A percentile compares a stretch with the other conserved stretches of the same genome.
Conservation (phyloP, 23 red algal genomes). For the Gracilaria caudata region DNA sequence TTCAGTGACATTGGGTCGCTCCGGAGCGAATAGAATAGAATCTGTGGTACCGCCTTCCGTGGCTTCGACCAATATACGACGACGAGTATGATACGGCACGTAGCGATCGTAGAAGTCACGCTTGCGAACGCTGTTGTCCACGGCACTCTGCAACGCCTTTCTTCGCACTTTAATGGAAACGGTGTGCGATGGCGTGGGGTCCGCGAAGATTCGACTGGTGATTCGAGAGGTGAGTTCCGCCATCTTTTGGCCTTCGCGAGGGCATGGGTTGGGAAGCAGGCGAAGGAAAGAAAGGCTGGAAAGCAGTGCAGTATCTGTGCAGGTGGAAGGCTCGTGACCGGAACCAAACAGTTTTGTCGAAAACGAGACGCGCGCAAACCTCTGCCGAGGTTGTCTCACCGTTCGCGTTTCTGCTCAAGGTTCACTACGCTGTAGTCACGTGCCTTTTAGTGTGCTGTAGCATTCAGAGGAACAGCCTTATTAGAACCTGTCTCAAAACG, state of each 20-base stretch:
- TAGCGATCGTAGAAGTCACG: slow-evolving; percentile 8
- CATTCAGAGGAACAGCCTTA: no score
- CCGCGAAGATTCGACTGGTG: not conserved
- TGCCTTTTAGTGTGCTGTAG: no score
- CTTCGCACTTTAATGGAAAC: slow-evolving; percentile 30
- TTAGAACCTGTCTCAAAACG: no score
- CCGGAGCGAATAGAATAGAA: slow-evolving; percentile 31
- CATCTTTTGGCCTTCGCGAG: not conserved
- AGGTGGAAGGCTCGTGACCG: not conserved
- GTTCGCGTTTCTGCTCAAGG: no score
- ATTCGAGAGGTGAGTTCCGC: not conserved
- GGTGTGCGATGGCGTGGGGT: slow-evolving; percentile 10
- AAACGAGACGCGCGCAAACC: no score
- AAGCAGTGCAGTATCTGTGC: not conserved
- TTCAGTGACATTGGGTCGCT: slow-evolving; percentile 10
- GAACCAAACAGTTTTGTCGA: no score
- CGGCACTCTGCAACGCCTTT: slow-evolving; percentile 12
- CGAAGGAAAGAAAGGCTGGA: not conserved
- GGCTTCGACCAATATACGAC: slow-evolving; percentile 36
- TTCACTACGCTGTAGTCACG: no score
- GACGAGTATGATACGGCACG: not conserved
- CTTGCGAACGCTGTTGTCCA: slow-evolving; percentile 21
- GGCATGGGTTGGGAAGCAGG: not conserved
- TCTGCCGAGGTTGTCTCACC: no score
- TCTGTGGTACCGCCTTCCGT: slow-evolving; percentile 25